phyloP scores from a whole-genome alignment of 2,329 filamentous ascomycete genomes.

The Cordyceps fumosorosea region DNA sequence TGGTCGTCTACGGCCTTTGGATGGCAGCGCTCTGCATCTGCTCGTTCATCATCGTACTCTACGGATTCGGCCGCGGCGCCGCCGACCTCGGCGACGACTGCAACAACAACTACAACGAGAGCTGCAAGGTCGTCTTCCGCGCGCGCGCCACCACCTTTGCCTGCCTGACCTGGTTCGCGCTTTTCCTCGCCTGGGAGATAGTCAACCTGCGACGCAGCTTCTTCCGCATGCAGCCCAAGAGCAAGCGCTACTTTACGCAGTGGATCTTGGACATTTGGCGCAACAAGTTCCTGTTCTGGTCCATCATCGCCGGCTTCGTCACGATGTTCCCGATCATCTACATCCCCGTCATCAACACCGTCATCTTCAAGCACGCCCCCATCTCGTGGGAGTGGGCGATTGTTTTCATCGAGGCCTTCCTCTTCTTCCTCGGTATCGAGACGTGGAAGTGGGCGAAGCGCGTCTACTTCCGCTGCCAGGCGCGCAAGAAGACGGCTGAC shows the following conservation, averaged over 20 bases:
- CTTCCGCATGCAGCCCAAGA: conserved; percentile 63
- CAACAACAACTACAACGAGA: conserved; percentile 47
- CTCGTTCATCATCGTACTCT: conserved; percentile 47
- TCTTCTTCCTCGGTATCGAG: conserved; percentile 55
- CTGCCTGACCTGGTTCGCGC: conserved; percentile 65
- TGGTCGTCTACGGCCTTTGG: conserved; percentile 61
- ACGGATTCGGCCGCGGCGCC: conserved; percentile 37
- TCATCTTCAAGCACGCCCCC: conserved; percentile 50
- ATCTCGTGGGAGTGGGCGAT: conserved; percentile 58
- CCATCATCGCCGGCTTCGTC: conserved; percentile 41
- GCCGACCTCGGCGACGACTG: conserved; percentile 51
- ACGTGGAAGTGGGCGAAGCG: conserved; percentile 53
- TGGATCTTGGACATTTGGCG: conserved; percentile 62
- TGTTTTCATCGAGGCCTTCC: conserved; percentile 43
- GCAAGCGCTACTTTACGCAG: conserved; percentile 54
- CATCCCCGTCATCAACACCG: conserved; percentile 50
- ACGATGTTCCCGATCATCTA: conserved; percentile 47
- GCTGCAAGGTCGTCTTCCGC: conserved; percentile 57
- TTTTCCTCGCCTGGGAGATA: conserved; percentile 73
- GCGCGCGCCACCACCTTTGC: conserved; percentile 67
- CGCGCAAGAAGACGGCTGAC: conserved; percentile 15
- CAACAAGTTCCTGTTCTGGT: conserved; percentile 64
- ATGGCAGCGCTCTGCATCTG: conserved; percentile 54
- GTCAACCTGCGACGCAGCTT: conserved; percentile 63
- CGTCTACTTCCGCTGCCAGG: conserved; percentile 29